Evolutionary conservation across 2,329 filamentous ascomycete genomes (phyloP).

Genomic region (Bipolaris zeicola): DNA sequence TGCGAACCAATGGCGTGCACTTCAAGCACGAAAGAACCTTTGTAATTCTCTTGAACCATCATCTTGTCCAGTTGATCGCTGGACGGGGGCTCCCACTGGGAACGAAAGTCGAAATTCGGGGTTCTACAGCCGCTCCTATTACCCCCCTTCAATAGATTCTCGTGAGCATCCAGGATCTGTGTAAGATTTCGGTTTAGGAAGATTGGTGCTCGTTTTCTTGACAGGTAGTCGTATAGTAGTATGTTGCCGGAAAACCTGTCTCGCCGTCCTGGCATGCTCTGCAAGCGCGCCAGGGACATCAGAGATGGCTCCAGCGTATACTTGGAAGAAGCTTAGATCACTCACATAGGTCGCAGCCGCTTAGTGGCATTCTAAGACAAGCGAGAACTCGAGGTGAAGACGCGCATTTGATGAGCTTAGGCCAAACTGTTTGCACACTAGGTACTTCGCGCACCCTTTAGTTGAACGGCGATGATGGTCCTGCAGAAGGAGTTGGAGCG

Average conservation of each 20-base stretch:
- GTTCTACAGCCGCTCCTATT: neutral
- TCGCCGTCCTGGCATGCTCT: constrained; percentile 34
- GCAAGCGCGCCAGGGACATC: neutral
- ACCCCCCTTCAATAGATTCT: constrained; percentile 14
- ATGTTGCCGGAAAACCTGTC: constrained; percentile 31
- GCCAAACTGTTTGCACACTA: neutral
- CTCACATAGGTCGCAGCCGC: constrained; percentile 7
- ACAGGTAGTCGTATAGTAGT: constrained; percentile 33
- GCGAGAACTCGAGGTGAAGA: neutral
- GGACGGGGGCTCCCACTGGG: constrained; percentile 31
- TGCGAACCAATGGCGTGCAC: constrained; percentile 21
- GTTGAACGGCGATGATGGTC: neutral
- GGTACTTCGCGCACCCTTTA: neutral
- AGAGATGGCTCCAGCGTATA: neutral
- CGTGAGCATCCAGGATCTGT: constrained; percentile 25
- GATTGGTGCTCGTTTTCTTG: constrained; percentile 22
- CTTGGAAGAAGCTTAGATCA: neutral
- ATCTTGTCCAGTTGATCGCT: constrained; percentile 33
- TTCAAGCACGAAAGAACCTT: constrained; percentile 24
- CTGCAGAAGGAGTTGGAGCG: neutral
- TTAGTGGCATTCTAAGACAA: constrained; percentile 19
- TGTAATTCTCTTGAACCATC: constrained; percentile 27
- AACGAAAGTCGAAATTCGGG: constrained; percentile 7
- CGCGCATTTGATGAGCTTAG: constrained; percentile 3
- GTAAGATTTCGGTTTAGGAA: constrained; percentile 38